These are phyloP conservation scores for Lactifluus pinguis DNA, from an alignment of 768 basidiomycete genomes.

Conservation along the genomic window DNA sequence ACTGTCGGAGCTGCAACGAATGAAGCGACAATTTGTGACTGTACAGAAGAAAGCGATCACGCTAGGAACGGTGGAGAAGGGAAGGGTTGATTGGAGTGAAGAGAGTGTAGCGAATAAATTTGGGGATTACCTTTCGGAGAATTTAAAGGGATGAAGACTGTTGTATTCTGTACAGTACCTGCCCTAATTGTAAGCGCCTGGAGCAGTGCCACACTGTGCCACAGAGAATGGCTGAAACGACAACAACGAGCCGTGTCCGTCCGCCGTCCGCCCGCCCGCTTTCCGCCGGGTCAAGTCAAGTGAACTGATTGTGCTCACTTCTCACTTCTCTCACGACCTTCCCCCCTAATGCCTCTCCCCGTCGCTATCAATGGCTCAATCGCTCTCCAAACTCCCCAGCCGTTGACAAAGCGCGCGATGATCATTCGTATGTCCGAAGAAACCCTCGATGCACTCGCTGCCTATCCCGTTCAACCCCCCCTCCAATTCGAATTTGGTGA, in stretches of 20 bases:
- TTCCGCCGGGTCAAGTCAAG: not conserved
- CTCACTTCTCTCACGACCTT: not conserved
- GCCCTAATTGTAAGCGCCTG: no score
- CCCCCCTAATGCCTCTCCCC: constrained; percentile 55
- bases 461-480: constrained; percentile 33
- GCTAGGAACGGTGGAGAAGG: constrained; percentile 70
- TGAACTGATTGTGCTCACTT: not conserved
- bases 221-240: not conserved
- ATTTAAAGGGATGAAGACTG: constrained; percentile 32
- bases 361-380: constrained; percentile 35
- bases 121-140: constrained; percentile 62
- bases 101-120: constrained; percentile 63
- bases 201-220: not conserved
- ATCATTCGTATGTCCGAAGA: constrained; percentile 67
- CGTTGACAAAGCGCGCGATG: constrained; percentile 65
- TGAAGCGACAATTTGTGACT: constrained; percentile 86
- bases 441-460: constrained; percentile 58
- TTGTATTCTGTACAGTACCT: no score
- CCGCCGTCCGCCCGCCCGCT: not conserved
- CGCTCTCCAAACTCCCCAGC: constrained; percentile 46
- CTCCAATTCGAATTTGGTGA: constrained; percentile 58
- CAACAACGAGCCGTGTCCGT: not conserved
- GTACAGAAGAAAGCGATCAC: constrained; percentile 86
- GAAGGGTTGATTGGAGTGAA: constrained; percentile 69
- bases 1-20: constrained; percentile 77